A percentile compares a stretch with the other conserved stretches of the same genome.
Evolutionary conservation across 306 rosid genomes (phyloP).

Genomic region (Cicer cuneatum): DNA sequence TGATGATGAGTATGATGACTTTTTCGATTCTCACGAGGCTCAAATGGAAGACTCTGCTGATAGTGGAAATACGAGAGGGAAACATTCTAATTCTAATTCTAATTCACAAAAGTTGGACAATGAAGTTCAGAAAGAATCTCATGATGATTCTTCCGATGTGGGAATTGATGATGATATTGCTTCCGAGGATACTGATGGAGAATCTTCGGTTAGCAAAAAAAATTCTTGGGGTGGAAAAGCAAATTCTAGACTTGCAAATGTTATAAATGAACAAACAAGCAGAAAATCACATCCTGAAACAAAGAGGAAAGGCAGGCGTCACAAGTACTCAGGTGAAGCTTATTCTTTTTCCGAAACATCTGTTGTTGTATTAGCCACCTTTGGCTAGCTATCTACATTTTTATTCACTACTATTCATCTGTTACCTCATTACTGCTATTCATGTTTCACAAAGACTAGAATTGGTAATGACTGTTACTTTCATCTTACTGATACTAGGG

Average conservation of each 20-base stretch:
- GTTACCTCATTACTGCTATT: conserved; percentile 19
- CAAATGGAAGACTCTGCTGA: conserved; percentile 62
- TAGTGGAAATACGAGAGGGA: conserved; percentile 48
- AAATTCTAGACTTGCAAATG: conserved; percentile 55
- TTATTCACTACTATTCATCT: conserved; percentile 19
- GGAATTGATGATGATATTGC: conserved; percentile 45
- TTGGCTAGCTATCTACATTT: conserved; percentile 38
- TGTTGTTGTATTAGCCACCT: conserved; percentile 30
- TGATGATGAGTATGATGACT: conserved; percentile 88
- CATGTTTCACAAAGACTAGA: conserved; percentile 38
- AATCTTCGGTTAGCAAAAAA: conserved; percentile 46
- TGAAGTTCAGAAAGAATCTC: conserved; percentile 53
- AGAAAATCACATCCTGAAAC: conserved; percentile 56
- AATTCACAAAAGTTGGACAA: conserved; percentile 40
- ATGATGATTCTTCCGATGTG: conserved; percentile 46
- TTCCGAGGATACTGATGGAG: conserved; percentile 53
- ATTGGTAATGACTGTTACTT: conserved; percentile 31
- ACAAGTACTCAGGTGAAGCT: conserved; percentile 68
- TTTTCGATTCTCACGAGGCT: conserved; percentile 62
- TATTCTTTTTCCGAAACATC: conserved; percentile 31
- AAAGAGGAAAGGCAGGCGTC: conserved; percentile 73
- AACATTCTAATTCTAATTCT: conserved; percentile 49
- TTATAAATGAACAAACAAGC: conserved; percentile 48
- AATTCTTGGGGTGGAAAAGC: conserved; percentile 43
- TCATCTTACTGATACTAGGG: background rate